phyloP scores from a whole-genome alignment of 345 rosid species.

The Leavenworthia alabamica region DNA sequence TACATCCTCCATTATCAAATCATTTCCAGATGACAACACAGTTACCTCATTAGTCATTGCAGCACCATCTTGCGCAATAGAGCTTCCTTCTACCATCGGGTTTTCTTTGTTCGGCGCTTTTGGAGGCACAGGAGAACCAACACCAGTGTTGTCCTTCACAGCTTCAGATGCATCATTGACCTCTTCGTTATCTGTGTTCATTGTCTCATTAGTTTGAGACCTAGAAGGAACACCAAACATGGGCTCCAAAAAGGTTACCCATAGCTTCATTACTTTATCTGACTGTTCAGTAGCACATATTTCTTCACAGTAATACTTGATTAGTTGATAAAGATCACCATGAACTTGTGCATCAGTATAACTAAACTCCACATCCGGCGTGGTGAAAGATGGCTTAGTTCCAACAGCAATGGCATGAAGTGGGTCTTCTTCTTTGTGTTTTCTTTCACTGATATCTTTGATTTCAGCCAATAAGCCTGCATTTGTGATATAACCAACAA shows the following conservation, averaged over 20 bases:
- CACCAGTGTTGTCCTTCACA: slow-evolving; percentile 55
- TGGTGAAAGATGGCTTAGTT: slow-evolving; percentile 45
- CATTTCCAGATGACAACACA: slow-evolving; percentile 39
- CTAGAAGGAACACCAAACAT: slow-evolving; percentile 75
- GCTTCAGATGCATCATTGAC: slow-evolving; percentile 42
- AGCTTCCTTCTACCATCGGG: slow-evolving; percentile 54
- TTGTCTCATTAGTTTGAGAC: slow-evolving; percentile 68
- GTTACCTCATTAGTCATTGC: slow-evolving; percentile 48
- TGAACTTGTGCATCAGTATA: slow-evolving; percentile 74
- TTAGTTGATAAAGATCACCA: slow-evolving; percentile 80
- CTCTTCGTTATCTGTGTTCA: slow-evolving; percentile 41
- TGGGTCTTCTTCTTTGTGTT: slow-evolving; percentile 77
- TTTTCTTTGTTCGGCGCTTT: slow-evolving; percentile 49
- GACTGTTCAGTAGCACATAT: slow-evolving; percentile 83
- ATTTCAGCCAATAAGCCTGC: slow-evolving; percentile 87
- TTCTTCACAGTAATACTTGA: slow-evolving; percentile 87
- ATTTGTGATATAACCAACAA: slow-evolving; percentile 10
- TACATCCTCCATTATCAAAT: slow-evolving; percentile 37
- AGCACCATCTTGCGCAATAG: slow-evolving; percentile 38
- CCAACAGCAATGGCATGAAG: slow-evolving; percentile 80
- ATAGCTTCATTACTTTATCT: slow-evolving; percentile 81
- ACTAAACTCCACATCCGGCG: slow-evolving; percentile 67
- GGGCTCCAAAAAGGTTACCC: slow-evolving; percentile 91
- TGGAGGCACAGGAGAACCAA: slow-evolving; percentile 36
- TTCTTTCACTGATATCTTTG: slow-evolving; percentile 86